Base-by-base conservation (phyloP, 2,329 filamentous ascomycete species). In the Verticillium nubilum region DNA sequence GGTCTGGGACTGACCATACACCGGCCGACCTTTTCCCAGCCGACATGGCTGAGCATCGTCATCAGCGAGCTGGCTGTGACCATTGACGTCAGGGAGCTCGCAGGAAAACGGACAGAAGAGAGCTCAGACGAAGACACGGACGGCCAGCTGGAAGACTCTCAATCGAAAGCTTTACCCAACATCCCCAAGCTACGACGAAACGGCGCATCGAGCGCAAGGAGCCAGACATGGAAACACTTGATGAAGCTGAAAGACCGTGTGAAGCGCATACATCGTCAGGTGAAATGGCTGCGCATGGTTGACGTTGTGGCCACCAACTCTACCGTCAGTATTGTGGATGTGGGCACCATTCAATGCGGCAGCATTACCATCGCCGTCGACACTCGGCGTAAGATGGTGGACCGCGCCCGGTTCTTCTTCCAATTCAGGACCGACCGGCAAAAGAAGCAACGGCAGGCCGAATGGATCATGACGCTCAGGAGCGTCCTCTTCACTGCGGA, bases 1-100 rank as follows among this genome's bases (percentile, higher is more conserved):
- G 91, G 93, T 56, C 81, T 99, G 57, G 92, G 95, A 52, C 81
- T 99, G 67, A 89, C 91, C 60, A 76, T 98, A 63, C 95, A 99
- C 75, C 87, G 93, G 4, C 95, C 95, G 13, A 98, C 95, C 5
- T 98, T 99, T 75, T 92, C 94, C 54, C 92, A 98, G 73, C 95
- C 95, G 52, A 98, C 96, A 63, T 98, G 94, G 92, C 79, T 97
- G 67, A 98, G 93, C 72, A 81, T 99, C 56, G 90, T 95, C 9
- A 76, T 99, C 61, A 91, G 86, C 68, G 95, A 97, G 70, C 79
- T 97, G 56, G 90, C 87, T 56, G 82, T 99, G 56, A 96, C 91
- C 0, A 73, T 98, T 52, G 91, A 99, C 70, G 78, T 92, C 53
- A 83, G 84, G 61, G 83, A 86, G 54, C 74, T 95, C 50, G 83